phyloP scores from a whole-genome alignment of 2,329 filamentous ascomycete species.

The Chaetomium globosum region DNA sequence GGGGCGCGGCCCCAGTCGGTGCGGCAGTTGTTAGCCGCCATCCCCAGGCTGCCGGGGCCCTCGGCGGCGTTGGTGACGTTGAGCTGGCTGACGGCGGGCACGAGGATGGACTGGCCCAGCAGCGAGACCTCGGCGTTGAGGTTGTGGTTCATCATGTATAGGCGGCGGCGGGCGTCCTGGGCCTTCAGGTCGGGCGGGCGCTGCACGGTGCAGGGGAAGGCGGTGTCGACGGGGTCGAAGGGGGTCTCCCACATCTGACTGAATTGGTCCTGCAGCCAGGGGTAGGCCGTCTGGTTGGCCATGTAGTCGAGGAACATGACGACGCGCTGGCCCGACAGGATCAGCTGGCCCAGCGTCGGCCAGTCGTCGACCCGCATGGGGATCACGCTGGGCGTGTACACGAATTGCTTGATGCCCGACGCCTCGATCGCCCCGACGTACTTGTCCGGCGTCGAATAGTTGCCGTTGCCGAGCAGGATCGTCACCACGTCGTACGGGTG shows the following conservation, averaged over 20 bases:
- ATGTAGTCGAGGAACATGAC: constrained; percentile 85
- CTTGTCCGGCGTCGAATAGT: constrained; percentile 64
- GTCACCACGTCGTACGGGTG: constrained; percentile 89
- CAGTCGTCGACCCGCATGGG: constrained; percentile 76
- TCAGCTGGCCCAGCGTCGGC: constrained; percentile 80
- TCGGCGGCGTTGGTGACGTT: constrained; percentile 71
- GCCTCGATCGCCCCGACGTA: constrained; percentile 71
- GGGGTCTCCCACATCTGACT: constrained; percentile 88
- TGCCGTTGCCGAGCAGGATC: constrained; percentile 81
- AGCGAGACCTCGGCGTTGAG: constrained; percentile 77
- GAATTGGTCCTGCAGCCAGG: constrained; percentile 88
- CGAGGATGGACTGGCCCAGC: constrained; percentile 63
- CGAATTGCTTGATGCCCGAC: constrained; percentile 71
- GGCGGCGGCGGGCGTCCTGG: constrained; percentile 58
- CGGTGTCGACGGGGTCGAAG: constrained; percentile 67
- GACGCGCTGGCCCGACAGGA: constrained; percentile 68
- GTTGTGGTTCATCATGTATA: constrained; percentile 91
- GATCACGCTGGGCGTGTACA: constrained; percentile 71
- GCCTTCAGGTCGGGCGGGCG: constrained; percentile 68
- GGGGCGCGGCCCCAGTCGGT: constrained; percentile 67
- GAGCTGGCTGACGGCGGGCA: constrained; percentile 70
- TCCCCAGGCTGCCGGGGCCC: constrained; percentile 68
- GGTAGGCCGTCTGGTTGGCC: constrained; percentile 74
- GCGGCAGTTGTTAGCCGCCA: constrained; percentile 64
- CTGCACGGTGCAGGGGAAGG: constrained; percentile 77